Base-by-base conservation (phyloP, 257 asterid genomes). In the Solanum bulbocastanum region DNA sequence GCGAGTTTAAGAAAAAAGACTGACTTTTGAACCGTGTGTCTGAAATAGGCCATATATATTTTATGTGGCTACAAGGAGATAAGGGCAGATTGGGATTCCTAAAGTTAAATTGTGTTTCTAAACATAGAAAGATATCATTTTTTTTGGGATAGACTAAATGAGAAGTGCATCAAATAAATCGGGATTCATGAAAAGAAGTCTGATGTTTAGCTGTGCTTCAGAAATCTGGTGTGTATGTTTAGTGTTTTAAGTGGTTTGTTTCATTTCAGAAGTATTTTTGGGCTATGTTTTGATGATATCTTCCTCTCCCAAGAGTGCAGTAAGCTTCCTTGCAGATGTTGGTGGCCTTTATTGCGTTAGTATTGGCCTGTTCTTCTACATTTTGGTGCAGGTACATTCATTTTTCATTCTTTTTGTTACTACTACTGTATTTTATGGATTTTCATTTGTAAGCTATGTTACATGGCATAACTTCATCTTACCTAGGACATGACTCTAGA, bases 301-400 rank as follows among this genome's bases (percentile, higher is more conserved):
- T 90, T 90, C 84, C 90, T 93, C 92, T 91, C 91, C 91, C 92
- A 88, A 93, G 92, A 91, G 88, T 92, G 98, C 98, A 96, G 99
- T 96, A 94, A 93, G 98, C 96, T 96, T 96, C 92, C 97, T 96
- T 92, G 99, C 99, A 83, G 98, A 96, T 89, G 92, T 96, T 87
- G 99, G 99, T 89, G 99, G 99, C 90, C 98, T 97, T 90, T 94
- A 93, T 88, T 95, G 99, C 94, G 88, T 93, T 90, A 95, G 98
- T 89, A 91, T 97, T 88, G 95, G 94, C 79, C 91, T 97, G 84
- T 97, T 97, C 92, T 95, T 94, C 98, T 94, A 87, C 94, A 46
- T 94, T 86, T 86, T 97, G 98, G 93, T 94, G 89, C 99, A 97
- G 92, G 99, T 97, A 95, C 68, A 94, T 90, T 88, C 86, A 86